These are phyloP conservation scores for Cryomyces antarcticus DNA, from an alignment of 495 filamentous ascomycete species.

Conservation along the genomic window DNA sequence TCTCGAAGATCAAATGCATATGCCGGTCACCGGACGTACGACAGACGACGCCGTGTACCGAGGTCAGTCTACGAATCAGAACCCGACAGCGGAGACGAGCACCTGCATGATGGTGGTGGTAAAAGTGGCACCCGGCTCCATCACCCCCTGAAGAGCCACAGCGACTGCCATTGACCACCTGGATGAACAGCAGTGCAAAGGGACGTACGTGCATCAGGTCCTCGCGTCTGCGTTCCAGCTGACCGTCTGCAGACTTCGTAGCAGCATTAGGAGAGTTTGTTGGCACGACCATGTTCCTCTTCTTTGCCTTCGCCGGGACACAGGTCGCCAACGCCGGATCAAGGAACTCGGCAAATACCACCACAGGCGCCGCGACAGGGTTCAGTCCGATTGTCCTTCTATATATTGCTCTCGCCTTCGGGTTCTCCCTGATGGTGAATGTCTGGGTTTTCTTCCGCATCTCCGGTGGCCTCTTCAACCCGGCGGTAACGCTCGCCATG, in stretches of 20 bases:
- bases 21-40: too few species aligned
- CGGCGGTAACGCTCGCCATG: slow-evolving; percentile 10
- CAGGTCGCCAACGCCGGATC: slow-evolving; percentile 14
- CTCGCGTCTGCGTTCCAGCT: too few species aligned
- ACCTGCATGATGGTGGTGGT: not conserved
- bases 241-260: slow-evolving; percentile 8
- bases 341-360: slow-evolving; percentile 5
- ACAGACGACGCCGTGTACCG: too few species aligned
- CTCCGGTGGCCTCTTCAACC: slow-evolving; percentile 16
- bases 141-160: not conserved
- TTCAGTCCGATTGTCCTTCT: slow-evolving; percentile 15
- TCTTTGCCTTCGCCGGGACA: slow-evolving; percentile 18
- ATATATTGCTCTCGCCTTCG: slow-evolving; percentile 16
- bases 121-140: not conserved
- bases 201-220: not conserved
- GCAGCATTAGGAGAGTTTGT: slow-evolving; percentile 16
- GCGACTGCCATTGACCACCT: not conserved
- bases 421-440: slow-evolving; percentile 19
- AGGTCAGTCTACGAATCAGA: not conserved
- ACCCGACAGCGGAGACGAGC: not conserved
- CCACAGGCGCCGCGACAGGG: not conserved
- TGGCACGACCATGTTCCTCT: slow-evolving; percentile 19
- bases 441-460: slow-evolving; percentile 21
- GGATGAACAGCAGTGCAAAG: slow-evolving; percentile 3
- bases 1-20: too few species aligned